Evolutionary conservation across 768 basidiomycete genomes (phyloP).

Genomic region (Tylopilus subfusipes): DNA sequence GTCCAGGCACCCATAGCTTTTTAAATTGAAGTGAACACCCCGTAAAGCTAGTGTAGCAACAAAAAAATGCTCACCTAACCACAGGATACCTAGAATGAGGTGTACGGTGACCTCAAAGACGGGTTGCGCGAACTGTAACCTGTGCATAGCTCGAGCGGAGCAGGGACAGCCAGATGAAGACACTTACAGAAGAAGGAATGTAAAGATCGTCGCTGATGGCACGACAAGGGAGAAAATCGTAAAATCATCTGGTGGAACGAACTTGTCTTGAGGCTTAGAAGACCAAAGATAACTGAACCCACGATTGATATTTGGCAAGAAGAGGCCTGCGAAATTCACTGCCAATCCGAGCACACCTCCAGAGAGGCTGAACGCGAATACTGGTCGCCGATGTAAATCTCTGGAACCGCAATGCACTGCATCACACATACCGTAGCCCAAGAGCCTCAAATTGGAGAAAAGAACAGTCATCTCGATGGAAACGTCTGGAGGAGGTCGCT

Average conservation of each 20-base stretch:
- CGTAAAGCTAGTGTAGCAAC: not conserved
- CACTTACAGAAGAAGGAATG: slow-evolving; percentile 56
- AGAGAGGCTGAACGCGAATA: slow-evolving; percentile 36
- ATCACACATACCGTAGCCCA: slow-evolving; percentile 44
- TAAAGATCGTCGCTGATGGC: slow-evolving; percentile 61
- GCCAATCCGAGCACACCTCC: slow-evolving; percentile 64
- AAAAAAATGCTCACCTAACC: slow-evolving; percentile 54
- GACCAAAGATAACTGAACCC: slow-evolving; percentile 23
- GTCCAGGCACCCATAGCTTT: slow-evolving; percentile 76
- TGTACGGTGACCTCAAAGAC: slow-evolving; percentile 53
- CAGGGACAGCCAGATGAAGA: not conserved
- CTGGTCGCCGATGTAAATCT: slow-evolving; percentile 32
- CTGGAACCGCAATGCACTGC: not conserved
- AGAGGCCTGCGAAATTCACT: slow-evolving; percentile 62
- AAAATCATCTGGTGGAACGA: slow-evolving; percentile 54
- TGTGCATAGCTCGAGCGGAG: slow-evolving; percentile 26
- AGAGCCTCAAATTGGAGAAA: slow-evolving; percentile 54
- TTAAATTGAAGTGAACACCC: slow-evolving; percentile 9
- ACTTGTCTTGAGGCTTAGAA: not conserved
- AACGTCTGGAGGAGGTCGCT: slow-evolving; percentile 3
- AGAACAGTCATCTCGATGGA: slow-evolving; percentile 50
- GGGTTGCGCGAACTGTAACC: slow-evolving; percentile 70
- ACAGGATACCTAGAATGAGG: slow-evolving; percentile 57
- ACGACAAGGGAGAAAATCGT: slow-evolving; percentile 65
- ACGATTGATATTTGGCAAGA: slow-evolving; percentile 67